phyloP scores from a whole-genome alignment of 306 rosid genomes.

The Rosa multiflora region DNA sequence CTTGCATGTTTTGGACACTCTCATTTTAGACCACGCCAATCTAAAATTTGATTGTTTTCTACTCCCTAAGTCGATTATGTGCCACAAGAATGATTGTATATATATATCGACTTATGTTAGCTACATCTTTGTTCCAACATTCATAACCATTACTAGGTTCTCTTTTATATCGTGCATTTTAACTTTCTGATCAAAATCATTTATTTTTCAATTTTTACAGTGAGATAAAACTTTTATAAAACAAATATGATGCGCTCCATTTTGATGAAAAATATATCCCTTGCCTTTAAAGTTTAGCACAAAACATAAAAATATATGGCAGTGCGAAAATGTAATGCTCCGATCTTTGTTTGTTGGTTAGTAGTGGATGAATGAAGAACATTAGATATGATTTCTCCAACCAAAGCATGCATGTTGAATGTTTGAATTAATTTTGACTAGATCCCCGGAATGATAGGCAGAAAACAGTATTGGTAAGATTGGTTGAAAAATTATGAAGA shows the following conservation, averaged over 20 bases:
- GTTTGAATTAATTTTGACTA: not conserved
- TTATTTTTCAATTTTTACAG: too few species aligned
- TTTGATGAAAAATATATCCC: not conserved
- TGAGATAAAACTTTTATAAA: too few species aligned
- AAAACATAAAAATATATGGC: not conserved
- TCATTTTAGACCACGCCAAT: not conserved
- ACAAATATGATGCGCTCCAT: not conserved
- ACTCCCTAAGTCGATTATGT: not conserved
- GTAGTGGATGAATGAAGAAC: slow-evolving; percentile 19
- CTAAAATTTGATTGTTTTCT: not conserved
- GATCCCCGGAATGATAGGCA: not conserved
- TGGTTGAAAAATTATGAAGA: slow-evolving; percentile 24
- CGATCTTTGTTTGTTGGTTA: slow-evolving; percentile 12
- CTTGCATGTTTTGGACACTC: not conserved
- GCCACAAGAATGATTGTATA: not conserved
- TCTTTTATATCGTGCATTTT: too few species aligned
- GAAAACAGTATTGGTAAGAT: not conserved
- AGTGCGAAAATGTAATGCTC: not conserved
- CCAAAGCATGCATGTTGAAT: slow-evolving; percentile 12
- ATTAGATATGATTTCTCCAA: not conserved
- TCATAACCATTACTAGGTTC: too few species aligned
- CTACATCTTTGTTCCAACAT: not conserved
- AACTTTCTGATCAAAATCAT: too few species aligned
- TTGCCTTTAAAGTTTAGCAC: not conserved
- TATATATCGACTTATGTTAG: not conserved